A percentile compares a stretch with the other conserved stretches of the same genome.
Evolutionary conservation across 345 rosid genomes (phyloP).

Genomic region (sweet orange (Citrus sinensis)): DNA sequence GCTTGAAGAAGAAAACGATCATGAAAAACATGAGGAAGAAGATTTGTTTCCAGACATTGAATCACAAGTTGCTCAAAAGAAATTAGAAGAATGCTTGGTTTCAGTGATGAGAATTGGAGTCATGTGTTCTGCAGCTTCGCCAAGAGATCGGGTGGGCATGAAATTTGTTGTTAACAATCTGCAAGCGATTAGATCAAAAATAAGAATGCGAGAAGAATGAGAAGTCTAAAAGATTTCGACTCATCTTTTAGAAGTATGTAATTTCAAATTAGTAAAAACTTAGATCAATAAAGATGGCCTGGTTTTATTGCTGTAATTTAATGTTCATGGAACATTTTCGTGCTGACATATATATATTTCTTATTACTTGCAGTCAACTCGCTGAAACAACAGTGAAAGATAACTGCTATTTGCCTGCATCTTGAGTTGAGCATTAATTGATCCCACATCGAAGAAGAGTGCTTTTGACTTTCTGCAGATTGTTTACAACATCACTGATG

Average conservation of each 20-base stretch:
- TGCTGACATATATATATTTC: background rate
- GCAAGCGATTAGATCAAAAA: constrained; percentile 8
- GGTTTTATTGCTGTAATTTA: background rate
- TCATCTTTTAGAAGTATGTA: no score
- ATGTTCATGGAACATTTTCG: background rate
- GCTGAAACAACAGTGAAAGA: background rate
- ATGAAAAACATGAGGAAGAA: background rate
- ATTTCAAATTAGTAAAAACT: no score
- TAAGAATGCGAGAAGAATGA: background rate
- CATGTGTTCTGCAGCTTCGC: constrained; percentile 13
- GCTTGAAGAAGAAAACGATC: constrained; percentile 6
- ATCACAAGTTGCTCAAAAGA: background rate
- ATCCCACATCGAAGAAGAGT: background rate
- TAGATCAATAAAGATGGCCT: background rate
- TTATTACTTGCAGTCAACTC: background rate
- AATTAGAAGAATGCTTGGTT: constrained; percentile 19
- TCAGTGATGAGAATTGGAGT: constrained; percentile 24
- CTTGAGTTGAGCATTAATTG: background rate
- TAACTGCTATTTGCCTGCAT: background rate
- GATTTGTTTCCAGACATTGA: constrained; percentile 1
- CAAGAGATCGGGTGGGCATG: constrained; percentile 14
- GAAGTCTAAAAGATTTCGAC: background rate
- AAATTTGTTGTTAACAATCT: constrained; percentile 20
- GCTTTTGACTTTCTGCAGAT: constrained; percentile 20
- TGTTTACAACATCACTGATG: constrained; percentile 9